Percentiles rank a stretch among this genome's conserved stretches.
Conservation (phyloP, 106 monocot species). For the Triglochin maritima region DNA sequence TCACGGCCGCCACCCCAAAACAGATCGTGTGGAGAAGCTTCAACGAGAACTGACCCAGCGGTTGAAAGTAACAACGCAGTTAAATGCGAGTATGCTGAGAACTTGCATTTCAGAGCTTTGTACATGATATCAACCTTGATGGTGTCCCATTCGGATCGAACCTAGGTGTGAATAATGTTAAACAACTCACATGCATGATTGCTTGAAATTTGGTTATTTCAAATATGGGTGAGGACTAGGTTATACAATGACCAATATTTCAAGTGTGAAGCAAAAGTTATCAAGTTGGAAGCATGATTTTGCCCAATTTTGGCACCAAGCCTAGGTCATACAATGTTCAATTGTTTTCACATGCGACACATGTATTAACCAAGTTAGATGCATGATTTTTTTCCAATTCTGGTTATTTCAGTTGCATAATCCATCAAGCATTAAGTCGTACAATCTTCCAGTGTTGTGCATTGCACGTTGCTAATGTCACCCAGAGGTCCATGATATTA, state of each 20-base stretch:
- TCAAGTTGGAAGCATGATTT: no score
- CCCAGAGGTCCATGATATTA: no score
- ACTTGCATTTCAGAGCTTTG: constrained; percentile 71
- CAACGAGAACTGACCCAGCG: constrained; percentile 71
- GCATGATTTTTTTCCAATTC: no score
- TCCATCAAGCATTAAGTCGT: no score
- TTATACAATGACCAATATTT: not conserved
- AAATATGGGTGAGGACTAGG: not conserved
- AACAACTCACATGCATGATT: not conserved
- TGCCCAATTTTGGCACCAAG: no score
- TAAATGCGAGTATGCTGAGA: constrained; percentile 51
- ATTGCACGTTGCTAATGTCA: no score
- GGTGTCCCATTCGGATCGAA: constrained; percentile 68
- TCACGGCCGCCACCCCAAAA: constrained; percentile 98
- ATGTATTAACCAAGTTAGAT: no score
- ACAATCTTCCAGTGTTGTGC: no score
- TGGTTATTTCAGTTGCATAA: no score
- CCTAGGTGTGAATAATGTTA: constrained; percentile 27
- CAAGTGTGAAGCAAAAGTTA: not conserved
- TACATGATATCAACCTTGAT: constrained; percentile 83
- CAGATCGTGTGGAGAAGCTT: constrained; percentile 94
- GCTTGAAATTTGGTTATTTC: not conserved
- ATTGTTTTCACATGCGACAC: no score
- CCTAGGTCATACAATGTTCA: no score
- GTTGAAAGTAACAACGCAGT: constrained; percentile 64